Conservation (phyloP, 176 grass and related monocot genomes). For the Eremochloa ophiuroides region DNA sequence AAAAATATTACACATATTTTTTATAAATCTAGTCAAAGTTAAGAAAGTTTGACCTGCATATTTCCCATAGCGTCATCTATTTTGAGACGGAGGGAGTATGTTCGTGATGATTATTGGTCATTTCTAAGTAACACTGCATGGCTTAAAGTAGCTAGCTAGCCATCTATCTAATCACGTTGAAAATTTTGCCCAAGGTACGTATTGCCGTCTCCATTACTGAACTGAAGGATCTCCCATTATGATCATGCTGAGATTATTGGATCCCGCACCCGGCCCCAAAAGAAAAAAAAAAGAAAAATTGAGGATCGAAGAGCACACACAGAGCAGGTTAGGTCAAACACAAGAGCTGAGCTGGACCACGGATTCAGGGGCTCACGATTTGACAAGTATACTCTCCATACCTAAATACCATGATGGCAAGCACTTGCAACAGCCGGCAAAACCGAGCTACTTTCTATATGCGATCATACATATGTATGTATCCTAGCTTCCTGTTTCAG, state of each 20-base stretch:
- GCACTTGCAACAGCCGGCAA: constrained; percentile 10
- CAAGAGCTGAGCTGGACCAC: constrained; percentile 20
- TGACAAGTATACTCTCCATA: constrained; percentile 32
- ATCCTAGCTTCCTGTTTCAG: too few relatives aligned
- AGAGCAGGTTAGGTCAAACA: constrained; percentile 27
- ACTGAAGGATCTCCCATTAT: constrained; percentile 24
- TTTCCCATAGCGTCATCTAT: too few relatives aligned
- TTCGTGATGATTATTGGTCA: constrained; percentile 5
- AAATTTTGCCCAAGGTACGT: not conserved
- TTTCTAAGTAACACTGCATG: constrained; percentile 1
- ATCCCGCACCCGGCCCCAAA: not conserved
- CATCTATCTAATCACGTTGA: constrained; percentile 32
- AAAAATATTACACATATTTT: too few relatives aligned
- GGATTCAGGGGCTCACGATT: constrained; percentile 28
- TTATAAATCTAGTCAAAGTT: too few relatives aligned
- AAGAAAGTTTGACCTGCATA: too few relatives aligned
- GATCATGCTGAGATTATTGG: constrained; percentile 35
- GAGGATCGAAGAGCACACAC: not conserved
- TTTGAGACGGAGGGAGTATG: too few relatives aligned
- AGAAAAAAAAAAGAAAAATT: not conserved
- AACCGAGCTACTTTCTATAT: too few relatives aligned
- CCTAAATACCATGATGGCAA: constrained; percentile 21
- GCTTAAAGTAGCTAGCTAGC: not conserved
- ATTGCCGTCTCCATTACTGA: constrained; percentile 35
- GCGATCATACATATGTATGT: too few relatives aligned